Percentiles rank a stretch among this genome's conserved stretches.
Evolutionary conservation across 345 rosid genomes (phyloP).

Genomic region (Syzygium aqueum): DNA sequence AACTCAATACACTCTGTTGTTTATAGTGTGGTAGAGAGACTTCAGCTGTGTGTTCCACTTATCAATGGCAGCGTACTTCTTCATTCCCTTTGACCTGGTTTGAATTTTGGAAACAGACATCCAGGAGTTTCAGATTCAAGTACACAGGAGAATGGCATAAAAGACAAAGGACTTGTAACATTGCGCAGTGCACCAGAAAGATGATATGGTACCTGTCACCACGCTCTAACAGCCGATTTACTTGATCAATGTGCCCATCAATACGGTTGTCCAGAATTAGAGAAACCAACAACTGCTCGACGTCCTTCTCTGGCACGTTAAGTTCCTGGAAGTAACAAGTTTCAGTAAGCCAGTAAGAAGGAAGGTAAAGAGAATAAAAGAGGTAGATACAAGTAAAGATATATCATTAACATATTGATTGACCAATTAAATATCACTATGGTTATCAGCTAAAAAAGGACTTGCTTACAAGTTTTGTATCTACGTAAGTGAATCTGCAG

Average conservation of each 20-base stretch:
- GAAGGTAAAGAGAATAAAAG: neutral
- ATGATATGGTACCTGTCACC: slow-evolving; percentile 49
- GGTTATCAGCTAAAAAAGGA: neutral
- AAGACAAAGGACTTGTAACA: neutral
- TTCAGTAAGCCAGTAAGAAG: neutral
- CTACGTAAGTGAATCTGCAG: neutral
- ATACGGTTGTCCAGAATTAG: slow-evolving; percentile 86
- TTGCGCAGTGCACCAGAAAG: neutral
- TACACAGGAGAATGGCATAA: neutral
- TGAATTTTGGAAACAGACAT: neutral
- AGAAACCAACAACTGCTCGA: slow-evolving; percentile 83
- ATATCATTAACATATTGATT: neutral
- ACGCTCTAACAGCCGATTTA: slow-evolving; percentile 82
- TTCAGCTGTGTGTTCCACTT: slow-evolving; percentile 94
- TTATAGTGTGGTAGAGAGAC: slow-evolving; percentile 55
- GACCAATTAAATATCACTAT: neutral
- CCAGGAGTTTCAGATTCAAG: neutral
- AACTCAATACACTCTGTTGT: slow-evolving; percentile 55
- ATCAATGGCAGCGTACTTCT: slow-evolving; percentile 77
- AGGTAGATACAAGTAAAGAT: neutral
- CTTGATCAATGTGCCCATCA: slow-evolving; percentile 96
- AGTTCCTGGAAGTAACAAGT: slow-evolving; percentile 44
- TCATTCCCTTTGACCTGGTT: slow-evolving; percentile 87
- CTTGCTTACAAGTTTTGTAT: neutral
- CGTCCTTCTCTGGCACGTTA: slow-evolving; percentile 91